phyloP scores from a whole-genome alignment of 106 monocot genomes.

The Posidonia australis region DNA sequence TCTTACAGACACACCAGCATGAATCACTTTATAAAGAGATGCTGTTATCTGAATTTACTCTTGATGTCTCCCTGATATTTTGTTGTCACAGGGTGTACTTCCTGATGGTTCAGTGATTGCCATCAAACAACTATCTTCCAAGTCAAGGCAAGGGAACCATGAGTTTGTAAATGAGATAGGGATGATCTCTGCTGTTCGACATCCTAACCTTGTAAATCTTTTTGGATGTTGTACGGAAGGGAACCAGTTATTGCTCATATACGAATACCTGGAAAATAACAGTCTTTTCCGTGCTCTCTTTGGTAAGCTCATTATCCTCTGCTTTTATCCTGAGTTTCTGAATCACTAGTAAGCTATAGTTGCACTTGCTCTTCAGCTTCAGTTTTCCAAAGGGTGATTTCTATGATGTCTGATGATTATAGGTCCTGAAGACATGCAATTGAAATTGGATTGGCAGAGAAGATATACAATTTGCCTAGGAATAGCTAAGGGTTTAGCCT shows the following conservation, averaged over 20 bases:
- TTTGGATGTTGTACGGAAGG: constrained; percentile 11
- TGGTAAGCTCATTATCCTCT: neutral
- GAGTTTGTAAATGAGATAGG: too few species aligned
- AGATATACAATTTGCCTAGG: constrained; percentile 6
- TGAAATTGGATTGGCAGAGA: constrained; percentile 6
- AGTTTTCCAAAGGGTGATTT: neutral
- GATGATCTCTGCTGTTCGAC: too few species aligned
- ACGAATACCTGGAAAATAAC: constrained; percentile 20
- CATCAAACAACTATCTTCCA: constrained; percentile 14
- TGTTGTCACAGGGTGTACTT: constrained; percentile 3
- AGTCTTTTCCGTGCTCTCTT: constrained; percentile 11
- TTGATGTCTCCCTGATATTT: too few species aligned
- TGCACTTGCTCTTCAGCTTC: neutral
- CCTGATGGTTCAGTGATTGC: constrained; percentile 6
- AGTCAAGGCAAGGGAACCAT: constrained; percentile 14
- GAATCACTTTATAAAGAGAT: neutral
- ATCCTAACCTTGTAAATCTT: too few species aligned
- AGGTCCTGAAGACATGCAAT: neutral
- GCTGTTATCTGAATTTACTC: too few species aligned
- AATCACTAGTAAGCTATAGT: neutral
- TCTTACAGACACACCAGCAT: neutral
- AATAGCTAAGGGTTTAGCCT: too few species aligned
- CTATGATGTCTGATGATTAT: neutral
- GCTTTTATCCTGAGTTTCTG: neutral
- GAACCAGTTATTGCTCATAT: constrained; percentile 15